Percentiles rank a stretch among this genome's conserved stretches.
These are phyloP conservation scores for Epichloe glyceriae DNA, from an alignment of 2,329 filamentous ascomycete species.

Conservation along the genomic window DNA sequence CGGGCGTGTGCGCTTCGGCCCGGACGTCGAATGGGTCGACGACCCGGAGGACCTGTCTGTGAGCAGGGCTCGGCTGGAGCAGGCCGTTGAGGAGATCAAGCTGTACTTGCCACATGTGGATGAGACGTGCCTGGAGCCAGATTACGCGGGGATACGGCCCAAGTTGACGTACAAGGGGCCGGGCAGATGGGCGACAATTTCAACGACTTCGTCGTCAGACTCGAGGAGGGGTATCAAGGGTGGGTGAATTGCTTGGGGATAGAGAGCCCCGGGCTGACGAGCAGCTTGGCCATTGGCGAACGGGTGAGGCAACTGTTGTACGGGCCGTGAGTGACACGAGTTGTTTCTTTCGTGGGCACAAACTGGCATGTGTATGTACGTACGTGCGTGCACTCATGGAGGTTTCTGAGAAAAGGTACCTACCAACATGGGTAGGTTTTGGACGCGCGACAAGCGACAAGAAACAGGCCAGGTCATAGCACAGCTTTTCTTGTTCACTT, in stretches of 20 bases:
- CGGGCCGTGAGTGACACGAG: constrained; percentile 8
- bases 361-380: neutral
- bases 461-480: too few species aligned
- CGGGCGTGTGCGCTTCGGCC: constrained; percentile 79
- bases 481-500: too few species aligned
- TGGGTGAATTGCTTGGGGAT: constrained; percentile 89
- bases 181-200: constrained; percentile 56
- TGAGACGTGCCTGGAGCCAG: constrained; percentile 50
- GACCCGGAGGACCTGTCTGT: constrained; percentile 56
- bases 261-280: constrained; percentile 86
- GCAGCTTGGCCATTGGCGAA: constrained; percentile 72
- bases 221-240: constrained; percentile 64
- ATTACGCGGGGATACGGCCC: constrained; percentile 86
- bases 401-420: too few species aligned
- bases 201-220: constrained; percentile 69
- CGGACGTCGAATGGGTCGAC: constrained; percentile 88
- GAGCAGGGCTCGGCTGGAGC: constrained; percentile 46
- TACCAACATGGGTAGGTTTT: too few species aligned
- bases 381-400: neutral
- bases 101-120: constrained; percentile 69
- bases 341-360: neutral
- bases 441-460: too few species aligned
- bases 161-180: constrained; percentile 54
- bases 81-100: constrained; percentile 62
- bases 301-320: constrained; percentile 47